Evolutionary conservation across 768 basidiomycete genomes (phyloP).

Genomic region (Amanita molliuscula): DNA sequence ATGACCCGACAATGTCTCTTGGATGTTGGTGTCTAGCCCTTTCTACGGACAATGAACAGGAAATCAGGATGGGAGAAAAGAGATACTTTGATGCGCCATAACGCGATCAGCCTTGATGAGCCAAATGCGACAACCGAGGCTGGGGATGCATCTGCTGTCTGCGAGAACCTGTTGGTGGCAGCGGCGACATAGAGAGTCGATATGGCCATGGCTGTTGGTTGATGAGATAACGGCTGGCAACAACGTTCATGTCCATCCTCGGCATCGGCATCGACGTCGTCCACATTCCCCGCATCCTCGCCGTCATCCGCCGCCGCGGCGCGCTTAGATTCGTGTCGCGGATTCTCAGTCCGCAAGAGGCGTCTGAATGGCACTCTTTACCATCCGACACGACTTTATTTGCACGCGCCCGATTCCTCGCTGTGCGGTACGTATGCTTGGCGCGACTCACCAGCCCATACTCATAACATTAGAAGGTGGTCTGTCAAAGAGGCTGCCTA

Average conservation of each 20-base stretch:
- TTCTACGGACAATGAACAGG: constrained; percentile 26
- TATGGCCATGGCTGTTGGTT: constrained; percentile 15
- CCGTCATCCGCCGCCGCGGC: constrained; percentile 40
- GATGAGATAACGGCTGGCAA: constrained; percentile 4
- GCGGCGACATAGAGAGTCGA: constrained; percentile 33
- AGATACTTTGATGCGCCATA: constrained; percentile 35
- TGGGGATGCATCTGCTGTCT: constrained; percentile 36
- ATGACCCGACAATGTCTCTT: constrained; percentile 68
- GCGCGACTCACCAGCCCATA: neutral
- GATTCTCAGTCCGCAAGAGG: constrained; percentile 50
- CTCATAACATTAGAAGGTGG: constrained; percentile 44
- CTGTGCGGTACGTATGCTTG: constrained; percentile 51
- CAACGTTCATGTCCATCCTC: constrained; percentile 42
- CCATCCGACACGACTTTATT: constrained; percentile 11
- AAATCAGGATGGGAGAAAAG: neutral
- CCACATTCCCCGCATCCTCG: constrained; percentile 52
- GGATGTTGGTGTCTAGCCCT: constrained; percentile 40
- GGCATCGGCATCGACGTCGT: constrained; percentile 75
- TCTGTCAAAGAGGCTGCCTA: constrained; percentile 79
- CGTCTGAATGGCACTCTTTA: constrained; percentile 27
- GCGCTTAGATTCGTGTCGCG: constrained; percentile 40
- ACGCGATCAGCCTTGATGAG: constrained; percentile 31
- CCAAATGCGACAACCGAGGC: constrained; percentile 36
- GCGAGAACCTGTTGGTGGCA: constrained; percentile 35
- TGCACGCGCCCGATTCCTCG: constrained; percentile 41